These are phyloP conservation scores for Populus trichocarpa DNA, from an alignment of 441 rosid species.

Conservation along the genomic window DNA sequence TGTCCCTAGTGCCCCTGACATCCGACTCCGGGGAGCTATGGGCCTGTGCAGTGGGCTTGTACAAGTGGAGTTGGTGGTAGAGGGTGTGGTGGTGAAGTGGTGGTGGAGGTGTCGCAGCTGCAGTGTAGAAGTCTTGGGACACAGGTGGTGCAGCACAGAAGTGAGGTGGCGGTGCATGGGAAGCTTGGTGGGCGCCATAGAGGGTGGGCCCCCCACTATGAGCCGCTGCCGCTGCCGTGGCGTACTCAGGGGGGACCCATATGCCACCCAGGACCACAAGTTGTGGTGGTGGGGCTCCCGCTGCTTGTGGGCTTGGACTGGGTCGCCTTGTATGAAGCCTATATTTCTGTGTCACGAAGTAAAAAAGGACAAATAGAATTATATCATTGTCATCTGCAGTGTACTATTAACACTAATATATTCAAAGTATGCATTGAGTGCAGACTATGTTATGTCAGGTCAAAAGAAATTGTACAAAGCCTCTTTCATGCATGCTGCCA, in stretches of 20 bases:
- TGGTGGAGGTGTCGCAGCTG: conserved; percentile 27
- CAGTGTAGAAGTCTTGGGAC: conserved; percentile 62
- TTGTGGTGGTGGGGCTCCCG: conserved; percentile 56
- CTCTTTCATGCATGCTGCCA: conserved; percentile 22
- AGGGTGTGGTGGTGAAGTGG: conserved; percentile 31
- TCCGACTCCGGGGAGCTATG: conserved; percentile 59
- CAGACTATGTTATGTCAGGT: conserved; percentile 29
- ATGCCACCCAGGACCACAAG: conserved; percentile 87
- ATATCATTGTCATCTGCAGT: neutral
- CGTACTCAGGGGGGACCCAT: conserved; percentile 93
- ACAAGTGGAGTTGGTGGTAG: conserved; percentile 57
- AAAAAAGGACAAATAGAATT: neutral
- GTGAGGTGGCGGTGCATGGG: conserved; percentile 55
- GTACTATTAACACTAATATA: neutral
- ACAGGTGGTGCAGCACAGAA: conserved; percentile 56
- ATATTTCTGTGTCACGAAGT: conserved; percentile 57
- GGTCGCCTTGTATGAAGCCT: conserved; percentile 97
- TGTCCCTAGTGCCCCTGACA: conserved; percentile 45
- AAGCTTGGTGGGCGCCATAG: conserved; percentile 26
- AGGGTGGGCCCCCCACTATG: conserved; percentile 38
- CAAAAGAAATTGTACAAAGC: conserved; percentile 25
- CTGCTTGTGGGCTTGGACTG: conserved; percentile 77
- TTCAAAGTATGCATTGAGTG: conserved; percentile 16
- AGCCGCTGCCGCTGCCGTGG: conserved; percentile 50
- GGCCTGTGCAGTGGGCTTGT: conserved; percentile 41